A percentile compares a stretch with the other conserved stretches of the same genome.
These are phyloP conservation scores for Stachybotrys chlorohalonatus DNA, from an alignment of 2,329 filamentous ascomycete genomes.

Conservation along the genomic window DNA sequence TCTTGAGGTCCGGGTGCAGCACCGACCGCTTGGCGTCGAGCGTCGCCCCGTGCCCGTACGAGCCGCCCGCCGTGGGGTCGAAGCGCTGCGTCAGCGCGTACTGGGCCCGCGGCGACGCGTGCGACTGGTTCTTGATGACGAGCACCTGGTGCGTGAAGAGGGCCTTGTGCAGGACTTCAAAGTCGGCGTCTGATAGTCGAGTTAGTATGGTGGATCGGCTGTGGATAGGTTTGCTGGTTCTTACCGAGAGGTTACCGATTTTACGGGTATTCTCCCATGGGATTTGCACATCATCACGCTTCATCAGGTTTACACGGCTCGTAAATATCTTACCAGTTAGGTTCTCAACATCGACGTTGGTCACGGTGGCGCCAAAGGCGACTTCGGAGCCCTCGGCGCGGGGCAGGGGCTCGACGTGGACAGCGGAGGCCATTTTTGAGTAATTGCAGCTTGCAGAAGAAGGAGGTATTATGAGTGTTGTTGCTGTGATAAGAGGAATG, in stretches of 20 bases:
- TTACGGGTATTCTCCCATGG: constrained; percentile 43
- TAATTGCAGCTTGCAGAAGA: no score
- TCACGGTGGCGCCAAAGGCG: constrained; percentile 53
- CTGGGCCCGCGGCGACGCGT: constrained; percentile 3
- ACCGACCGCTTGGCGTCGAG: constrained; percentile 55
- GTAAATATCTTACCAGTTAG: constrained; percentile 43
- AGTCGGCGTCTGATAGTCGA: constrained; percentile 1
- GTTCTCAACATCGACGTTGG: constrained; percentile 51
- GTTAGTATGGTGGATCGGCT: background rate
- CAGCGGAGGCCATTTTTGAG: constrained; percentile 10
- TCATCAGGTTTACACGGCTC: background rate
- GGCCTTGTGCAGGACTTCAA: background rate
- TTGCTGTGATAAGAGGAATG: no score
- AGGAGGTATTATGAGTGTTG: background rate
- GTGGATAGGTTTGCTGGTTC: background rate
- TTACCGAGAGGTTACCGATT: constrained; percentile 47
- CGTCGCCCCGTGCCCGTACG: constrained; percentile 70
- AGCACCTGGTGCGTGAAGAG: constrained; percentile 4
- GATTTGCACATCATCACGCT: constrained; percentile 5
- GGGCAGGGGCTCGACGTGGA: constrained; percentile 28
- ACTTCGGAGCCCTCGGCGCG: constrained; percentile 28
- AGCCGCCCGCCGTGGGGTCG: constrained; percentile 52
- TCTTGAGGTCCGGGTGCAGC: constrained; percentile 72
- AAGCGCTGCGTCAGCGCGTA: constrained; percentile 56
- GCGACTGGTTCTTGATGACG: constrained; percentile 3